A percentile compares a stretch with the other conserved stretches of the same genome.
Conservation (phyloP, 2,329 filamentous ascomycete genomes). For the Penicillium sp. region DNA sequence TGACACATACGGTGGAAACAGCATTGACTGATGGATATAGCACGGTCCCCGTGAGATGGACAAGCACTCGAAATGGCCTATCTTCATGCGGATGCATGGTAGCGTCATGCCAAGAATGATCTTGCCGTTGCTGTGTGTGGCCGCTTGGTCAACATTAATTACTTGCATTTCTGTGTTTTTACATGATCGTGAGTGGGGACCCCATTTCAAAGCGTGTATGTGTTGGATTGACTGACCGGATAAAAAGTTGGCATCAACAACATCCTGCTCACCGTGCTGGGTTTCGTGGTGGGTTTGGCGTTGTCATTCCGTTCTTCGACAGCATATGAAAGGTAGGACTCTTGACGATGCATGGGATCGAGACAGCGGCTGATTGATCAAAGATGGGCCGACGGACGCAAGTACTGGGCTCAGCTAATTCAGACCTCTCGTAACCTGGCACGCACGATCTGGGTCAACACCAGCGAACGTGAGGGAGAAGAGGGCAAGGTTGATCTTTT, state of each 20-base stretch:
- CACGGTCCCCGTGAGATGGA: conserved; percentile 61
- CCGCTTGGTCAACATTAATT: conserved; percentile 61
- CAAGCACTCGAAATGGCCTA: conserved; percentile 71
- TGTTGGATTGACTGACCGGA: conserved; percentile 5
- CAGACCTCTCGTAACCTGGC: conserved; percentile 55
- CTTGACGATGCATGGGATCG: neutral
- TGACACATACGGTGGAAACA: neutral
- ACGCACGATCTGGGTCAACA: conserved; percentile 78
- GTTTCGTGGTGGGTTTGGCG: conserved; percentile 77
- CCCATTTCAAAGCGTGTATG: too few species aligned
- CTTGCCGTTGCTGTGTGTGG: conserved; percentile 60
- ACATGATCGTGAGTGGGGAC: conserved; percentile 32
- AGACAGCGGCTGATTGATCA: neutral
- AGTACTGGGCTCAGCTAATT: conserved; percentile 57
- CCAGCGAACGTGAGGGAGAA: conserved; percentile 55
- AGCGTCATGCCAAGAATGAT: conserved; percentile 71
- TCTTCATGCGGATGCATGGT: conserved; percentile 70
- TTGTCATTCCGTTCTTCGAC: conserved; percentile 72
- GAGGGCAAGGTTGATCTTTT: conserved; percentile 63
- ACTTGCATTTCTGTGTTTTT: conserved; percentile 52
- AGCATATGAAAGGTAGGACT: conserved; percentile 62
- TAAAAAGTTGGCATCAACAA: conserved; percentile 54
- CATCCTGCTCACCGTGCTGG: conserved; percentile 69
- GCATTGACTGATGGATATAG: conserved; percentile 12
- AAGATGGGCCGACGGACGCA: conserved; percentile 58